Conservation (phyloP, 345 rosid genomes). For the Bruguiera parviflora region DNA sequence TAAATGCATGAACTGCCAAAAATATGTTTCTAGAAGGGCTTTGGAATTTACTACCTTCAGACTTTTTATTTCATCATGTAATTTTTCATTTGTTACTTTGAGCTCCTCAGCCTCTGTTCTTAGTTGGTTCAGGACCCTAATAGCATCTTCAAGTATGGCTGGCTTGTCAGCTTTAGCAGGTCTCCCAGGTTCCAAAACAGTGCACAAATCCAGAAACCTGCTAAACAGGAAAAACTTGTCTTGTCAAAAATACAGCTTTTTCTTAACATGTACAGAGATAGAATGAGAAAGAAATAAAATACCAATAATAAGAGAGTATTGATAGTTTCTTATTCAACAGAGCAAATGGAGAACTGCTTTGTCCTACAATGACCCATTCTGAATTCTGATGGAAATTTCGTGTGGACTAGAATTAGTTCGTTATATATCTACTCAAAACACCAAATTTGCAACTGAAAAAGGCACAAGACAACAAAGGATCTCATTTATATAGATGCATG, state of each 20-base stretch:
- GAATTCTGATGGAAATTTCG: no score
- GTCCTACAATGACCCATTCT: no score
- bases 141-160: slow-evolving; percentile 30
- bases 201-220: slow-evolving; percentile 32
- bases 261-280: neutral
- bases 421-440: neutral
- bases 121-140: slow-evolving; percentile 28
- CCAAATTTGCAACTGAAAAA: neutral
- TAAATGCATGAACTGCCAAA: no score
- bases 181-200: slow-evolving; percentile 35
- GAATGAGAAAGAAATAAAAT: neutral
- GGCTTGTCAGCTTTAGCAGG: slow-evolving; percentile 26
- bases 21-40: neutral
- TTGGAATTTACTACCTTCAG: slow-evolving; percentile 22
- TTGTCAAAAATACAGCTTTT: neutral
- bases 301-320: neutral
- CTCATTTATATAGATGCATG: neutral
- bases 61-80: slow-evolving; percentile 24
- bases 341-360: no score
- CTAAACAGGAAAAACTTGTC: neutral
- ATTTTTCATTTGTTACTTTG: slow-evolving; percentile 27
- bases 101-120: slow-evolving; percentile 28
- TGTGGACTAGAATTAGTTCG: no score
- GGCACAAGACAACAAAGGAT: neutral
- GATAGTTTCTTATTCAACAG: no score